Conservation (phyloP, 129 eudicot species). For the Logfia minima region DNA sequence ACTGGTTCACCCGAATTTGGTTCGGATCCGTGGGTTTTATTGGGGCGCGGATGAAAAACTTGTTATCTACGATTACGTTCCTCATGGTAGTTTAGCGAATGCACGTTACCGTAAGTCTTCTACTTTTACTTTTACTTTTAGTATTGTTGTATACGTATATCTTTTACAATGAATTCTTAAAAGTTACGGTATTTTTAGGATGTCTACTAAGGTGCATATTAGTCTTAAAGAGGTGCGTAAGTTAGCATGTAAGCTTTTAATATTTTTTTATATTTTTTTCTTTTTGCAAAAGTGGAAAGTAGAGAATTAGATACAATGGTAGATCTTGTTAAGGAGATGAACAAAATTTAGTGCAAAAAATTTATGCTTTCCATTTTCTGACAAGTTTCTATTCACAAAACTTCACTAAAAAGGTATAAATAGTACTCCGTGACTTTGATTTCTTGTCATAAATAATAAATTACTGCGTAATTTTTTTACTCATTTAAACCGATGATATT, state of each 20-base stretch:
- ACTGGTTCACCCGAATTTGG: conserved; percentile 82
- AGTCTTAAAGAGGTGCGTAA: background rate
- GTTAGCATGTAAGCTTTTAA: conserved; percentile 11
- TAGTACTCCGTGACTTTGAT: background rate
- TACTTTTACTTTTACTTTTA: background rate
- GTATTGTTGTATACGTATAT: no score
- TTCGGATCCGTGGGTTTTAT: conserved; percentile 90
- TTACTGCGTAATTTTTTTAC: background rate
- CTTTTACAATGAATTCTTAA: background rate
- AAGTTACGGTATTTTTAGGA: no score
- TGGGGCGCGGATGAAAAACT: conserved; percentile 96
- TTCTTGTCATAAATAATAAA: background rate
- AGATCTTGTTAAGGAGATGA: conserved; percentile 9
- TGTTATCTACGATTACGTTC: conserved; percentile 83
- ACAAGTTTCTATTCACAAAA: background rate
- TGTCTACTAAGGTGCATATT: background rate
- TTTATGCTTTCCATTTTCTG: background rate
- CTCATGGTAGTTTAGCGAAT: conserved; percentile 94
- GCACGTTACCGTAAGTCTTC: conserved; percentile 79
- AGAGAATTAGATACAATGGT: conserved; percentile 15
- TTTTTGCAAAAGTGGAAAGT: conserved; percentile 7
- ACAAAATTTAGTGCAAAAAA: background rate
- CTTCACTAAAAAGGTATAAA: background rate
- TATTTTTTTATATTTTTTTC: background rate
- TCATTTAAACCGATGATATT: background rate